Percentiles rank a stretch among this genome's conserved stretches.
Evolutionary conservation across 768 basidiomycete genomes (phyloP).

Genomic region (Naganishia randhawae): DNA sequence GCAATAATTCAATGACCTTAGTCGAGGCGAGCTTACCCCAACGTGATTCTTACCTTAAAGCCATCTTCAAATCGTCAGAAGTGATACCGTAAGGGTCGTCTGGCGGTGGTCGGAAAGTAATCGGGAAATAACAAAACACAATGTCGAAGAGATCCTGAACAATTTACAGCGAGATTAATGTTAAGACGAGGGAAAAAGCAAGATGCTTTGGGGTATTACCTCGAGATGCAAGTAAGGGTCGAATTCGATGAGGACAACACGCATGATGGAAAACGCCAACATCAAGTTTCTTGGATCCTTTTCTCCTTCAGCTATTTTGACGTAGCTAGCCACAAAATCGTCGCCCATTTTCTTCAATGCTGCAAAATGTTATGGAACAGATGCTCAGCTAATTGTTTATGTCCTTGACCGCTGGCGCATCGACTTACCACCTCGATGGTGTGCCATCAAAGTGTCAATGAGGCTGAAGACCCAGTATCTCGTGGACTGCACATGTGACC

Average conservation of each 20-base stretch:
- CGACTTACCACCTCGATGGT: conserved; percentile 56
- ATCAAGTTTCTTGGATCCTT: conserved; percentile 95
- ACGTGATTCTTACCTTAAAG: conserved; percentile 52
- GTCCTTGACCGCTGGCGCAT: conserved; percentile 51
- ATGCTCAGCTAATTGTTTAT: neutral
- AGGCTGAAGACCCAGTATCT: conserved; percentile 77
- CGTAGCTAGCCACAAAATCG: conserved; percentile 71
- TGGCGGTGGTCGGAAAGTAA: conserved; percentile 88
- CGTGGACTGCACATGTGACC: conserved; percentile 71
- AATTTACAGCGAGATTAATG: conserved; percentile 2
- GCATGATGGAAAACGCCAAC: conserved; percentile 79
- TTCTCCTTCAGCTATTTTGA: conserved; percentile 81
- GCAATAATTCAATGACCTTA: neutral
- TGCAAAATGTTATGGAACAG: conserved; percentile 29
- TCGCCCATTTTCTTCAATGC: conserved; percentile 70
- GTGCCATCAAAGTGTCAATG: conserved; percentile 70
- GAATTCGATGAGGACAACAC: conserved; percentile 83
- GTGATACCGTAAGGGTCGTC: conserved; percentile 91
- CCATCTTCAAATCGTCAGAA: conserved; percentile 71
- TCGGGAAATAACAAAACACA: conserved; percentile 97
- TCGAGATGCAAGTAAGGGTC: conserved; percentile 71
- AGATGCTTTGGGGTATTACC: conserved; percentile 54
- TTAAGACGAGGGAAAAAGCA: no score
- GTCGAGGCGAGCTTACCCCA: neutral
- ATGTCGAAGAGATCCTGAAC: conserved; percentile 82